phyloP scores from a whole-genome alignment of 305 asterid genomes.

The Fraxinus nigra region DNA sequence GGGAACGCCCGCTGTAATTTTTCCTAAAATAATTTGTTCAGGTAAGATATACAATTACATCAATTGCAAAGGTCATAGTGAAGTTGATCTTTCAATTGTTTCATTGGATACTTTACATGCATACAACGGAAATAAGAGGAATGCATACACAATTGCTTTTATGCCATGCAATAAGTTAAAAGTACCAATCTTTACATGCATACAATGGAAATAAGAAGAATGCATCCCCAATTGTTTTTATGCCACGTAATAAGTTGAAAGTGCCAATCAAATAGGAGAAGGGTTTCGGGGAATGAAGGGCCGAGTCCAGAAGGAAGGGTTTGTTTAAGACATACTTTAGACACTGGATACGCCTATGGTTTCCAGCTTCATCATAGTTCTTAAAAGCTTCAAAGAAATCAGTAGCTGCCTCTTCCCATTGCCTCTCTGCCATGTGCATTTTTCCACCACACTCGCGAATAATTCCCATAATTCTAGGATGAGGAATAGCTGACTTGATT shows the following conservation, averaged over 20 bases:
- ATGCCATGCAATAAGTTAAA: neutral
- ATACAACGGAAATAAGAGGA: neutral
- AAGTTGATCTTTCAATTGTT: neutral
- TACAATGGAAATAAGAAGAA: neutral
- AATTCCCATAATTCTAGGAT: constrained; percentile 97
- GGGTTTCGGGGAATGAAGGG: neutral
- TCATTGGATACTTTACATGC: neutral
- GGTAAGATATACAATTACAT: neutral
- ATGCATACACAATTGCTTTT: neutral
- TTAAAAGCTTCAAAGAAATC: constrained; percentile 98
- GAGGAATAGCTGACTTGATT: constrained; percentile 95
- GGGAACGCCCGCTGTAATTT: neutral
- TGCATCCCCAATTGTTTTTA: neutral
- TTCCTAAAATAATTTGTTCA: neutral
- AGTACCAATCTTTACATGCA: neutral
- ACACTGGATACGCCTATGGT: constrained; percentile 93
- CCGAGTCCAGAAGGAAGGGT: neutral
- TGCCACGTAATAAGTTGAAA: neutral
- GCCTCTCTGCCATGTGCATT: constrained; percentile 98
- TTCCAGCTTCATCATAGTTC: constrained; percentile 97
- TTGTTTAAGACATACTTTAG: constrained; percentile 57
- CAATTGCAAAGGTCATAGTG: neutral
- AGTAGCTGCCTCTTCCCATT: constrained; percentile 95
- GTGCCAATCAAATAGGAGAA: neutral
- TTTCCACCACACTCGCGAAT: constrained; percentile 99